Percentiles rank a stretch among this genome's conserved stretches.
phyloP scores from a whole-genome alignment of 768 basidiomycete species.

The Mycena maculata region DNA sequence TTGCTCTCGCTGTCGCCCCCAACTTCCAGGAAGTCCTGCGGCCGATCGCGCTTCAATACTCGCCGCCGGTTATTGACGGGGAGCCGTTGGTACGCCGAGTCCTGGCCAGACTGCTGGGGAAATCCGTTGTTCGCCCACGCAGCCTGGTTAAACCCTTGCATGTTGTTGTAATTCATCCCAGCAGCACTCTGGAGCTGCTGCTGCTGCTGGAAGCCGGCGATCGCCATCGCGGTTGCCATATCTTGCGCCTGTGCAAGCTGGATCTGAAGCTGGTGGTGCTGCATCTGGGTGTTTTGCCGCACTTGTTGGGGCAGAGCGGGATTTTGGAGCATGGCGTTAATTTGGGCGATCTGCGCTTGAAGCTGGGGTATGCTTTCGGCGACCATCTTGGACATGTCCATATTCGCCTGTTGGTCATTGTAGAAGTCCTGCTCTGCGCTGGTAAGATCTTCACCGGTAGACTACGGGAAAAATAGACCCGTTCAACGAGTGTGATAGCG shows the following conservation, averaged over 20 bases:
- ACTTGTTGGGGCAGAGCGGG: slow-evolving; percentile 76
- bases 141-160: slow-evolving; percentile 52
- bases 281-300: slow-evolving; percentile 84
- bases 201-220: slow-evolving; percentile 68
- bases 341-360: slow-evolving; percentile 87
- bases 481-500: not conserved
- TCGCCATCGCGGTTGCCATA: slow-evolving; percentile 72
- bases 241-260: slow-evolving; percentile 85
- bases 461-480: slow-evolving; percentile 27
- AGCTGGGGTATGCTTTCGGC: slow-evolving; percentile 82
- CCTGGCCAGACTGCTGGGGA: slow-evolving; percentile 72
- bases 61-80: slow-evolving; percentile 85
- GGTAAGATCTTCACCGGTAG: slow-evolving; percentile 33
- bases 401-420: slow-evolving; percentile 73
- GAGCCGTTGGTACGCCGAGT: slow-evolving; percentile 89
- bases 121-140: slow-evolving; percentile 59
- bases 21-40: slow-evolving; percentile 86
- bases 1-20: slow-evolving; percentile 73
- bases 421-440: slow-evolving; percentile 72
- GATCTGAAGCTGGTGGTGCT: slow-evolving; percentile 83
- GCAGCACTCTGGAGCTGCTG: slow-evolving; percentile 61
- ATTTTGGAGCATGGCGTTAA: slow-evolving; percentile 84
- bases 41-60: slow-evolving; percentile 83
- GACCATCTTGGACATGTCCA: slow-evolving; percentile 79
- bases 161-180: slow-evolving; percentile 52